Evolutionary conservation across 1,139 yeast genomes (phyloP), one percentile per base, ranked within the genome.

Genomic region (Taphrina wiesneri): DNA sequence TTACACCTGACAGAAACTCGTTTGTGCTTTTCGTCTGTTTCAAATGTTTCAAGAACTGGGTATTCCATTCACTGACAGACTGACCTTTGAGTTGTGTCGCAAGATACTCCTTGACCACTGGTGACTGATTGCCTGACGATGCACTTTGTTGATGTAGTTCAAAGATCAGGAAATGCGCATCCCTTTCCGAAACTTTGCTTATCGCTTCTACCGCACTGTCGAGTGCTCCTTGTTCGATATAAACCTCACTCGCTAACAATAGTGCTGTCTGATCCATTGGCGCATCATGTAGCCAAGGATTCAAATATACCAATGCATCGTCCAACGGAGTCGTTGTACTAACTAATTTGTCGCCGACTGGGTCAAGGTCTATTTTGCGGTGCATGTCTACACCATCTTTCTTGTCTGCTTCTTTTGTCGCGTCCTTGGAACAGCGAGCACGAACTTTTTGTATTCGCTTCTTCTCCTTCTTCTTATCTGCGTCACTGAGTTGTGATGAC

Each of bases 281-380:
- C 5, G 68, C 70, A 70, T 78, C 78, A 49, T 71, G 70, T 19
- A 70, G 69, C 64, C 80, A 74, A 9, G 76, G 76, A 59, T 74
- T 73, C 75, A 79, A 81, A 67, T 77, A 77, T 47, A 73, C 73
- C 54, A 72, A 74, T 5, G 79, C 78, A 11, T 75, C 78, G 13
- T 75, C 77, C 21, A 82, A 70, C 28, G 84, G 83, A n/a, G 74
- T 75, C 41, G 73, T 71, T 5, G 78, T 73, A 26, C 72, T 73
- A 49, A 78, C 70, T 43, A 80, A 70, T 45, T 72, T 73, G 57
- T 76, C 76, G 13, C 85, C 85, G 69, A 78, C 76, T 13, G 80
- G 78, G 71, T 82, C 85, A 3, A 71, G 69, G 69, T 83, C 86
- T 26, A 75, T 72, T 13, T 72, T 69, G 32, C 46, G 65, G 68